A percentile compares a stretch with the other conserved stretches of the same genome.
phyloP scores from a whole-genome alignment of 345 rosid species.

The Eucalyptus pauciflora region DNA sequence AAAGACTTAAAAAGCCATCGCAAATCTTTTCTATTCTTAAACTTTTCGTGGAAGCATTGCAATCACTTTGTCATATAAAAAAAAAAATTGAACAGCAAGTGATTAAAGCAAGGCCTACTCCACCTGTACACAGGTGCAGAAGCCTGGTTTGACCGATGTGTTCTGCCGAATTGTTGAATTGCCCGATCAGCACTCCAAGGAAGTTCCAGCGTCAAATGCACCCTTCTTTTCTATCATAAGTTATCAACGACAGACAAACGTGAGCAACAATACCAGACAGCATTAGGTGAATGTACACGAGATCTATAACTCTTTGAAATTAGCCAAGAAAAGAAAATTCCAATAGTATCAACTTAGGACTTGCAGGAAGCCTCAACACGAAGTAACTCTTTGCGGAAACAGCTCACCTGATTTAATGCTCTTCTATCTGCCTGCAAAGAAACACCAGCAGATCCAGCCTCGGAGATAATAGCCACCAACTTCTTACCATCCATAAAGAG shows the following conservation, averaged over 20 bases:
- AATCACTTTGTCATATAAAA: background rate
- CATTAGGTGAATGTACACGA: background rate
- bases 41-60: background rate
- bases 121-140: conserved; percentile 98
- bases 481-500: conserved; percentile 98
- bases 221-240: conserved; percentile 72
- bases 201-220: conserved; percentile 93
- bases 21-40: background rate
- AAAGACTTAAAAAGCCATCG: background rate
- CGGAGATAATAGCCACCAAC: conserved; percentile 87
- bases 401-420: conserved; percentile 72
- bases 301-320: background rate
- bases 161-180: conserved; percentile 98
- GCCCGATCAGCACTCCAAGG: conserved; percentile 99
- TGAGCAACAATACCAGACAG: background rate
- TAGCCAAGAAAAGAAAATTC: background rate
- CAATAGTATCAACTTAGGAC: background rate
- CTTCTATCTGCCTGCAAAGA: conserved; percentile 98
- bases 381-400: background rate
- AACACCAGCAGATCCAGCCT: conserved; percentile 99
- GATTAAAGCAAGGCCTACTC: background rate
- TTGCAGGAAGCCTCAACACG: background rate
- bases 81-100: background rate
- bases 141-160: conserved; percentile 97
- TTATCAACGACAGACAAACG: background rate